A percentile compares a stretch with the other conserved stretches of the same genome.
phyloP scores from a whole-genome alignment of 352 stramenopile genomes.

The Phytophthora aleatoria region DNA sequence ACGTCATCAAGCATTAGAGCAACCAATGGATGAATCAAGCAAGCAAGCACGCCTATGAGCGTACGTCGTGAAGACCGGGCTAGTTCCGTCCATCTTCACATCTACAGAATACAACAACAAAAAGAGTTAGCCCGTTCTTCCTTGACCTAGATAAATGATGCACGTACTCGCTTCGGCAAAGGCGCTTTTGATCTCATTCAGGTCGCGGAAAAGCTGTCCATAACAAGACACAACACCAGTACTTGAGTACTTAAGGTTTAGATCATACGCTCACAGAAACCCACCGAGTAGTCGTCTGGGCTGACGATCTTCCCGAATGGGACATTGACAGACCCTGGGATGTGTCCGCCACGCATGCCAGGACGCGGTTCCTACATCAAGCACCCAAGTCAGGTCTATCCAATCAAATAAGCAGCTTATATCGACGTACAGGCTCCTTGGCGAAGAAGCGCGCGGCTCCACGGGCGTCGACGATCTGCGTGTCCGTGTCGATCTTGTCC shows the following conservation, averaged over 20 bases:
- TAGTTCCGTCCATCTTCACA: conserved; percentile 45
- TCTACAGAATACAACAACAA: conserved; percentile 46
- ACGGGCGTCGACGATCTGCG: conserved; percentile 92
- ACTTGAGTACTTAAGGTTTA: background rate
- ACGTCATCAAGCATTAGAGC: background rate
- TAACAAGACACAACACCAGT: background rate
- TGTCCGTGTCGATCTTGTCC: conserved; percentile 59
- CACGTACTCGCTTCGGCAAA: conserved; percentile 70
- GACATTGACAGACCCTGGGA: conserved; percentile 91
- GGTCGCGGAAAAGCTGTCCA: conserved; percentile 71
- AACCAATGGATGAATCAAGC: background rate
- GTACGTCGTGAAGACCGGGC: conserved; percentile 75
- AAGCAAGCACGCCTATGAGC: background rate
- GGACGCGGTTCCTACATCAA: conserved; percentile 84
- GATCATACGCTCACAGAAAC: background rate
- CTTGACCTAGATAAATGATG: background rate
- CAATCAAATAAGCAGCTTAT: background rate
- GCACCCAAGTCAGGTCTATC: background rate
- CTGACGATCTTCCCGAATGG: conserved; percentile 90
- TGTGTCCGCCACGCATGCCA: conserved; percentile 92
- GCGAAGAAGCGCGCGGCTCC: conserved; percentile 87
- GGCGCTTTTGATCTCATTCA: conserved; percentile 75
- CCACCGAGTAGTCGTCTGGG: conserved; percentile 83
- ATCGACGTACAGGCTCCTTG: conserved; percentile 66
- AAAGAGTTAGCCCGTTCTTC: background rate